Conservation (phyloP, 1,139 yeast species). For the Oligophagozyma castellii region DNA sequence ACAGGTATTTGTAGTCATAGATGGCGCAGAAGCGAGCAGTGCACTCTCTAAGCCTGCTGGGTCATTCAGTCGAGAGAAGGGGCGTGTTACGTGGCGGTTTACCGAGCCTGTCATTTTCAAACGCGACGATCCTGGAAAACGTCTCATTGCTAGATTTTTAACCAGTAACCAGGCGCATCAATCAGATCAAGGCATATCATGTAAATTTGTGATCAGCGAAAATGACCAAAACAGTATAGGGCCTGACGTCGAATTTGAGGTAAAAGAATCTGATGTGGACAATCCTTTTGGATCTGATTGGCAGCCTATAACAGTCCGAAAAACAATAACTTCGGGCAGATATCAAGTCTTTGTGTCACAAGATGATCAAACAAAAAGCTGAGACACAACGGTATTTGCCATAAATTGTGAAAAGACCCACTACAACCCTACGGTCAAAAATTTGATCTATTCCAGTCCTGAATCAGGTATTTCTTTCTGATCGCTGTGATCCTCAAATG, state of each 20-base stretch:
- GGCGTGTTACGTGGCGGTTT: slow-evolving; percentile 76
- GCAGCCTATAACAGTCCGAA: slow-evolving; percentile 22
- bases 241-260: slow-evolving; percentile 21
- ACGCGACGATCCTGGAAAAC: slow-evolving; percentile 34
- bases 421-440: too few species aligned
- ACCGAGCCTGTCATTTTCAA: slow-evolving; percentile 30
- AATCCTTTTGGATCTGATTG: slow-evolving; percentile 28
- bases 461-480: too few species aligned
- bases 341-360: slow-evolving; percentile 22
- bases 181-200: slow-evolving; percentile 56
- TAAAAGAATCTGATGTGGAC: slow-evolving; percentile 25
- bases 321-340: slow-evolving; percentile 26
- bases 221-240: slow-evolving; percentile 13
- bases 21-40: slow-evolving; percentile 36
- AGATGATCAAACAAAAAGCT: too few species aligned
- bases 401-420: too few species aligned
- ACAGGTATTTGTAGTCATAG: slow-evolving; percentile 52
- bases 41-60: slow-evolving; percentile 90
- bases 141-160: slow-evolving; percentile 57
- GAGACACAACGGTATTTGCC: too few species aligned
- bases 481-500: too few species aligned
- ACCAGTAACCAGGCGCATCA: slow-evolving; percentile 51
- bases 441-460: too few species aligned
- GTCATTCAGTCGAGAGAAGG: slow-evolving; percentile 69
- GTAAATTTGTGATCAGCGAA: slow-evolving; percentile 38